Evolutionary conservation across 352 stramenopile genomes (phyloP).

Genomic region (Saprolegnia parasitica): DNA sequence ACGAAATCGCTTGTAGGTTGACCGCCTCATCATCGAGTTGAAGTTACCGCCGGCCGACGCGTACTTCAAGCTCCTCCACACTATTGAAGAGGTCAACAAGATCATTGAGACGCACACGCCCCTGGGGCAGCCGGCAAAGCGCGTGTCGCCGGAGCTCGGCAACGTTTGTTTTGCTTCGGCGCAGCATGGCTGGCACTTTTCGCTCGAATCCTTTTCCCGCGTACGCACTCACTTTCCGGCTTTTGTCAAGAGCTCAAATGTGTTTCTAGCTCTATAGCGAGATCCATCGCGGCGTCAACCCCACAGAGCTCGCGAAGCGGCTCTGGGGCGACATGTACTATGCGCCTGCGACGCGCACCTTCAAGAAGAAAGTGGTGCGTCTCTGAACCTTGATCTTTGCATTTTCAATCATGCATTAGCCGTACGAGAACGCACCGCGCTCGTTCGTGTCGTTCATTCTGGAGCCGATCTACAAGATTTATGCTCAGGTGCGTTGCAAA

Average conservation of each 20-base stretch:
- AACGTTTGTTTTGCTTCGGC: constrained; percentile 97
- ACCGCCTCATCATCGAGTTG: constrained; percentile 98
- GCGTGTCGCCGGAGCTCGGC: constrained; percentile 89
- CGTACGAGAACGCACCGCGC: constrained; percentile 77
- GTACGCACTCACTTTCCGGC: constrained; percentile 37
- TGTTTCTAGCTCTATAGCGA: constrained; percentile 53
- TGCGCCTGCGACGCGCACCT: constrained; percentile 87
- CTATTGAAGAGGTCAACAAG: constrained; percentile 96
- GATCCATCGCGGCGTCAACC: constrained; percentile 68
- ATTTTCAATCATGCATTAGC: constrained; percentile 32
- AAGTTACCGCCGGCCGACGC: constrained; percentile 96
- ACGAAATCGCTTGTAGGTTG: constrained; percentile 44
- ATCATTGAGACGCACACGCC: constrained; percentile 76
- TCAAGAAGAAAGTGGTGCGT: constrained; percentile 86
- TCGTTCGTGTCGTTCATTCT: constrained; percentile 98
- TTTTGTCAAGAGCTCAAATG: neutral
- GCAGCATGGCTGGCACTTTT: constrained; percentile 97
- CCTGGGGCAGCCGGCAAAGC: constrained; percentile 40
- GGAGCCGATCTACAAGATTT: constrained; percentile 99
- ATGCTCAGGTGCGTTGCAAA: constrained; percentile 49
- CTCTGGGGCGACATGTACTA: constrained; percentile 99
- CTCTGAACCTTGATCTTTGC: neutral
- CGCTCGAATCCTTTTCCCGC: constrained; percentile 92
- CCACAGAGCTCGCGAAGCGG: constrained; percentile 80
- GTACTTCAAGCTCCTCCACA: constrained; percentile 97